Base-by-base conservation (phyloP, 306 rosid genomes). In the Alnus rubra region DNA sequence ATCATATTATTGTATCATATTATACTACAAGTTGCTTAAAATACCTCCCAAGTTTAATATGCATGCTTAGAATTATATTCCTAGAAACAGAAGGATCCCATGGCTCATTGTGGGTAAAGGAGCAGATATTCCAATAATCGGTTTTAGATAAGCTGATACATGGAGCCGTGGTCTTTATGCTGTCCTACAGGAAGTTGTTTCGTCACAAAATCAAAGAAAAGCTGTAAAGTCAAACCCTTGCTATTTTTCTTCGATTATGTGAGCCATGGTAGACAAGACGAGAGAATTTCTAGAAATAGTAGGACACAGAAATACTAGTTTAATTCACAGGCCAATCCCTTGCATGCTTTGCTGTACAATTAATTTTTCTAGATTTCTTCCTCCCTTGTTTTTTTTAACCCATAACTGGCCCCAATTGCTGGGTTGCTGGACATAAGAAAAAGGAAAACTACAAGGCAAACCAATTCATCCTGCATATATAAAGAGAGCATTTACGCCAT, bases 261-360 rank as follows among this genome's bases (percentile, higher is more conserved):
- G 18, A 16, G 60, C 42, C 45, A 18, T 16, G 73, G n/a, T 16
- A 39, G 62, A 55, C 5, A 49, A 67, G 37, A 76, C 15, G 72
- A 80, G 33, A 10, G 67, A 64, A 54, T 63, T 63, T 63, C 11
- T 33, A 63, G n/a, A 14, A 33, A 63, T 63, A 14, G 33, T 63
- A 33, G 45, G 39, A 33, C 44, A 63, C 5, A 33, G 68, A 28
- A 33, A 63, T 13, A 5, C 10, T 13, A 31, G 50, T 56, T 55
- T 18, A 55, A 31, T 15, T n/a, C 23, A 15, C 54, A 0, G 5
- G 7, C 51, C n/a, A 47, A 54, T 71, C 54, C 77, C 48, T 48
- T 55, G 69, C 42, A 56, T 77, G 35, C 42, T 82, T 75, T 75
- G 49, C 80, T 85, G 82, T 79, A 80, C 87, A 82, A 35, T 79